phyloP scores from a whole-genome alignment of 2,329 filamentous ascomycete species.

The Penicillium sp. region DNA sequence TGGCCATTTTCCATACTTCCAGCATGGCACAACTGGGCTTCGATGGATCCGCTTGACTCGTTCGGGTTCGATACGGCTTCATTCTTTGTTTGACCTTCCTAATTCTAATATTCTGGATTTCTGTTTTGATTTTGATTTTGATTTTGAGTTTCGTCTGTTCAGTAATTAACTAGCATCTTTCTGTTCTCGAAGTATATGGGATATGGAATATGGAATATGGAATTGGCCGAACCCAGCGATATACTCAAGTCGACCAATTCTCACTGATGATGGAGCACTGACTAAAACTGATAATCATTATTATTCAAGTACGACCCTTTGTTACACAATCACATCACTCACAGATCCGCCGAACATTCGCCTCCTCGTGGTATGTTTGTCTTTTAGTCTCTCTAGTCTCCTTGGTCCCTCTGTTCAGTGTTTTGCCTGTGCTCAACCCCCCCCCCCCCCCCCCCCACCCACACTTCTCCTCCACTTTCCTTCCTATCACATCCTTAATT shows the following conservation, averaged over 20 bases:
- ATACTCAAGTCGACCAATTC: neutral
- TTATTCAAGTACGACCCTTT: neutral
- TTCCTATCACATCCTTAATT: conserved; percentile 7
- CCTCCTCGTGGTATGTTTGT: conserved; percentile 2
- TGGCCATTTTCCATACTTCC: neutral
- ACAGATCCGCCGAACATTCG: neutral
- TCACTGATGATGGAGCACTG: neutral
- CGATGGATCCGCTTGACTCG: neutral
- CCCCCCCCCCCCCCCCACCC: too few species aligned
- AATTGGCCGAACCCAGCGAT: neutral
- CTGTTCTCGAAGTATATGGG: neutral
- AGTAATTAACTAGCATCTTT: neutral
- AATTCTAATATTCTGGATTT: neutral
- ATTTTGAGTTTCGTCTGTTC: neutral
- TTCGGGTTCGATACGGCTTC: neutral
- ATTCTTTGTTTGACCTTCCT: conserved; percentile 4
- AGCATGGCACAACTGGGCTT: neutral
- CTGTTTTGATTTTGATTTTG: neutral
- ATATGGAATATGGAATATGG: too few species aligned
- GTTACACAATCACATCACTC: neutral
- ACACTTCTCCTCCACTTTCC: neutral
- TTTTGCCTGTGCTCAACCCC: neutral
- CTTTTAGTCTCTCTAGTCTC: neutral
- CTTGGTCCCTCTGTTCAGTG: too few species aligned
- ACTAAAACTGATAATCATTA: neutral